Conservation (phyloP, 2,329 filamentous ascomycete genomes). For the Cyclaneusma minus region DNA sequence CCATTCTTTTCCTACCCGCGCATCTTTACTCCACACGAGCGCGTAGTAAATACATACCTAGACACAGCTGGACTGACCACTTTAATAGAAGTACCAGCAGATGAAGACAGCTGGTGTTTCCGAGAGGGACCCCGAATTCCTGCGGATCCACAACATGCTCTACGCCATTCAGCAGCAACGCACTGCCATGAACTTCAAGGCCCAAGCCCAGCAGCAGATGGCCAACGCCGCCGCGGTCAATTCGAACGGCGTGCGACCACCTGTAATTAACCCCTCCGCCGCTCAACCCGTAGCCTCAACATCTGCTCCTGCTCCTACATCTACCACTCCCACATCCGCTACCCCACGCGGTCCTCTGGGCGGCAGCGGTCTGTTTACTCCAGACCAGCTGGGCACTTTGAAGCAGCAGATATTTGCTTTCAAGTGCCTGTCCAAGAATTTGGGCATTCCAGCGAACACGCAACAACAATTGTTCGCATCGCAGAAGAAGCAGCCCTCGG, state of each 20-base stretch:
- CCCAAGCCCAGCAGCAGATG: constrained; percentile 43
- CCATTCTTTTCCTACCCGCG: constrained; percentile 5
- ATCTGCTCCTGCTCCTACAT: constrained; percentile 8
- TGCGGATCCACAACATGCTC: constrained; percentile 68
- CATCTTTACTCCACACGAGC: constrained; percentile 3
- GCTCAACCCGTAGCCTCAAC: constrained; percentile 8
- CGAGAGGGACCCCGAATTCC: constrained; percentile 70
- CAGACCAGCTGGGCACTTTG: constrained; percentile 64
- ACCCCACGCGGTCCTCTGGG: constrained; percentile 14
- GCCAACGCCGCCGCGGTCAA: constrained; percentile 37
- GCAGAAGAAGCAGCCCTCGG: constrained; percentile 40
- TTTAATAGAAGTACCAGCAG: constrained; percentile 62
- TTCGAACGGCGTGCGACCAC: constrained; percentile 34
- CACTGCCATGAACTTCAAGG: constrained; percentile 12
- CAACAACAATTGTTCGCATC: constrained; percentile 73
- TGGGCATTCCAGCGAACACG: constrained; percentile 61
- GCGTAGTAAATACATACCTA: constrained; percentile 3
- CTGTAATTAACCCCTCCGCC: constrained; percentile 10
- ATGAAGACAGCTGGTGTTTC: constrained; percentile 79
- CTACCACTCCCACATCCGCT: constrained; percentile 7
- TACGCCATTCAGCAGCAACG: constrained; percentile 51
- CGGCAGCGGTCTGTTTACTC: constrained; percentile 48
- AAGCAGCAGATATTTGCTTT: constrained; percentile 84
- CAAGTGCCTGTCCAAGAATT: constrained; percentile 76
- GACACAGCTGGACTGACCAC: constrained; percentile 19